A percentile compares a stretch with the other conserved stretches of the same genome.
Evolutionary conservation across 306 rosid species (phyloP).

Genomic region (Inga oerstediana): DNA sequence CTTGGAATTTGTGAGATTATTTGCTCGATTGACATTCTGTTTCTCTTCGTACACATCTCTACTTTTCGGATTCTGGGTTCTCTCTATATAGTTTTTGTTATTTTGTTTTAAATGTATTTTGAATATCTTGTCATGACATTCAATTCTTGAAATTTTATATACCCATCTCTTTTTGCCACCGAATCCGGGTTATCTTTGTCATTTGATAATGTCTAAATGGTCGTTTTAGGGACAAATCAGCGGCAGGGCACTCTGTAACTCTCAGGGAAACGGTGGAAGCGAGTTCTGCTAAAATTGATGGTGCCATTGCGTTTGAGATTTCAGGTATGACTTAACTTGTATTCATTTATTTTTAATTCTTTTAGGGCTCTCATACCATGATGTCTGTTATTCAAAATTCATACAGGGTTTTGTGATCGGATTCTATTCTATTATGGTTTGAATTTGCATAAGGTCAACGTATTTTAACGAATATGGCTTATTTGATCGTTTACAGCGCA

Average conservation of each 20-base stretch:
- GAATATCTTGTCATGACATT: not conserved
- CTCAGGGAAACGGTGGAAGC: slow-evolving; percentile 80
- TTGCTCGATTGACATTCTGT: not conserved
- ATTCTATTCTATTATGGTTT: not conserved
- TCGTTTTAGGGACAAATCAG: slow-evolving; percentile 83
- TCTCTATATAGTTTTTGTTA: not conserved
- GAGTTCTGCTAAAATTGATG: slow-evolving; percentile 64
- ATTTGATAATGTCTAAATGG: slow-evolving; percentile 45
- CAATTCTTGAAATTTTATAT: not conserved
- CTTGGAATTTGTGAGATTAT: not conserved
- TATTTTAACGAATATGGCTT: not conserved
- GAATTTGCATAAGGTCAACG: slow-evolving; percentile 1
- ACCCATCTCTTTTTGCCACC: not conserved
- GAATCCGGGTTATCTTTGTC: slow-evolving; percentile 28
- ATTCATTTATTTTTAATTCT: not conserved
- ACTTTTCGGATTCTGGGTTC: not conserved
- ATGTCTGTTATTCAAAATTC: not conserved
- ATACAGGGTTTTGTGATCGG: not conserved
- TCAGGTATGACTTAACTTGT: slow-evolving; percentile 44
- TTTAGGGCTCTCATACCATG: not conserved
- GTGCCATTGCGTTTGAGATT: slow-evolving; percentile 69
- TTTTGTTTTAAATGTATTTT: not conserved
- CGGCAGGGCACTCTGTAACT: slow-evolving; percentile 85
- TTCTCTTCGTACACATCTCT: not conserved
- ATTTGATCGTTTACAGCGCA: not conserved